phyloP scores from a whole-genome alignment of 164 flowering plant species.

The Warburgia ugandensis region DNA sequence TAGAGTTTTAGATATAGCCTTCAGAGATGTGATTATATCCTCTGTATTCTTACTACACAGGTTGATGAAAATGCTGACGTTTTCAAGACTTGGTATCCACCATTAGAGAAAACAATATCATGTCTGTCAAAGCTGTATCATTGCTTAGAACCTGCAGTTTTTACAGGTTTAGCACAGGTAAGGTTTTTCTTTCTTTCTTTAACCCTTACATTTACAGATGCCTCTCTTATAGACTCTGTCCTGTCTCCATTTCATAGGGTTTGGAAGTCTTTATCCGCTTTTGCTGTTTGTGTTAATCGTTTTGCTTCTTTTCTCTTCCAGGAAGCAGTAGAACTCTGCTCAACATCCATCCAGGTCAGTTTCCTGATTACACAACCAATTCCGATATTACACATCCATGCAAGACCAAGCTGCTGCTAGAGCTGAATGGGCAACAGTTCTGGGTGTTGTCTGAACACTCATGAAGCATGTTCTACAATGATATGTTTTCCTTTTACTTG shows the following conservation, averaged over 20 bases:
- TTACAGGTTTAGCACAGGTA: conserved; percentile 99
- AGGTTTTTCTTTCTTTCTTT: not conserved
- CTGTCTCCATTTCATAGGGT: not conserved
- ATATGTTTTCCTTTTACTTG: not conserved
- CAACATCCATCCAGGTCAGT: conserved; percentile 80
- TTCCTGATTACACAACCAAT: conserved; percentile 7
- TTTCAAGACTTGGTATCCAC: conserved; percentile 88
- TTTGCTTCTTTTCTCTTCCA: conserved; percentile 23
- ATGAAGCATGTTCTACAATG: no score
- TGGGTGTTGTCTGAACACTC: not conserved
- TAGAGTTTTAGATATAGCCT: no score
- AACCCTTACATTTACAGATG: not conserved
- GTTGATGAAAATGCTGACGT: conserved; percentile 53
- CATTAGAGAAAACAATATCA: conserved; percentile 88
- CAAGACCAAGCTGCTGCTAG: not conserved
- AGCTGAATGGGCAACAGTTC: not conserved
- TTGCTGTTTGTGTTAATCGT: conserved; percentile 4
- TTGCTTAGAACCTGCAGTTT: conserved; percentile 77
- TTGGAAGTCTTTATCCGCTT: not conserved
- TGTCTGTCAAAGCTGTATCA: conserved; percentile 84
- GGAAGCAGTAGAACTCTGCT: conserved; percentile 98
- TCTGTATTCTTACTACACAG: conserved; percentile 28
- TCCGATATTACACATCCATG: not conserved
- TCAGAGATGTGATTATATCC: not conserved
- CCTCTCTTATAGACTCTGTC: not conserved